Evolutionary conservation across 108 stramenopile genomes (phyloP), one percentile per base, ranked within the genome.

Genomic region (Ochromonas danica): DNA sequence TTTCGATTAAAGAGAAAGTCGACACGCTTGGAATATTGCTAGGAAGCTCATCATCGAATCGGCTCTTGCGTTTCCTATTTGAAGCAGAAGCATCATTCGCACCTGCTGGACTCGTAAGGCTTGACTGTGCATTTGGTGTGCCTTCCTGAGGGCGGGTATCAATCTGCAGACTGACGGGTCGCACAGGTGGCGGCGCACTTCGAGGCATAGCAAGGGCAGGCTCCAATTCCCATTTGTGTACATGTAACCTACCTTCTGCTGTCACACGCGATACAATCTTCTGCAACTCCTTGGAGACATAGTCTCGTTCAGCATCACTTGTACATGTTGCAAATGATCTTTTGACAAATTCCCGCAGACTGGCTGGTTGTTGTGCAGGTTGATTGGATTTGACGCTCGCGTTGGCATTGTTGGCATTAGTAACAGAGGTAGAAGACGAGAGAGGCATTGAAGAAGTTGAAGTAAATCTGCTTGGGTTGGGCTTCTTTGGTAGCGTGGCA

Each of bases 401-500:
- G 72, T 6, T 41, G 72, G 45, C 35, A 14, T 33, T 75, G 31
- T 41, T 41, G 6, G 25, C 51, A 27, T 75, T 45, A 88, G 78
- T 87, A 88, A 70, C 85, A 87, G 28, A 86, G 92, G 28, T 95
- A 93, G 91, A 91, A 1, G 39, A 38, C 1, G 30, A 79, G 79
- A n/a, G n/a, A n/a, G n/a, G n/a, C n/a, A n/a, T n/a, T n/a, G n/a
- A n/a, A n/a, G n/a, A n/a, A n/a, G n/a, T n/a, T n/a, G n/a, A n/a
- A n/a, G n/a, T n/a, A n/a, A n/a, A n/a, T n/a, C n/a, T n/a, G n/a
- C n/a, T n/a, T n/a, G n/a, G n/a, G n/a, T n/a, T n/a, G n/a, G n/a
- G n/a, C n/a, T n/a, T n/a, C n/a, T n/a, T n/a, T n/a, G n/a, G n/a
- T n/a, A n/a, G n/a, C n/a, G n/a, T n/a, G n/a, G n/a, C n/a, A n/a